These are phyloP conservation scores for Fraxinus floribunda DNA, from an alignment of 305 asterid species.

Conservation along the genomic window DNA sequence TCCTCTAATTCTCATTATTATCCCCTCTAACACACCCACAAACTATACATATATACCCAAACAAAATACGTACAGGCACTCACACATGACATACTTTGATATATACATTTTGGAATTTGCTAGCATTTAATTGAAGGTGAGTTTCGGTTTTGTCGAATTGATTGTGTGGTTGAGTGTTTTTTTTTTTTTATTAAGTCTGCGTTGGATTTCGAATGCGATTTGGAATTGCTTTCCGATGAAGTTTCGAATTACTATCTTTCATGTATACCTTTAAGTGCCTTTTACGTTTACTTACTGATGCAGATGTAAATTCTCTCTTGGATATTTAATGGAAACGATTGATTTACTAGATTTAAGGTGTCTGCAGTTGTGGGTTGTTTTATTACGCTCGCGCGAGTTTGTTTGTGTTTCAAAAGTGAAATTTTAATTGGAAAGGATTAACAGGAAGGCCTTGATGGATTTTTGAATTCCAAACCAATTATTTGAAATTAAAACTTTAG, in stretches of 20 bases:
- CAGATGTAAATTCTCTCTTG: conserved; percentile 10
- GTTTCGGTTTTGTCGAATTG: conserved; percentile 21
- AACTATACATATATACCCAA: background rate
- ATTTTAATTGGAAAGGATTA: conserved; percentile 6
- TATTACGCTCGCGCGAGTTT: background rate
- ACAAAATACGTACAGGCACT: background rate
- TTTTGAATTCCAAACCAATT: background rate
- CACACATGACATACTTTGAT: background rate
- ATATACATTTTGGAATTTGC: background rate
- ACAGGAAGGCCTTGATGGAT: conserved; percentile 1
- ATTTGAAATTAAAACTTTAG: conserved; percentile 6
- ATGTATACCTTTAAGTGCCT: background rate
- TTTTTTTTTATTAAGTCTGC: background rate
- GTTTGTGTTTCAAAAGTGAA: background rate
- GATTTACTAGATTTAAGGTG: conserved; percentile 19
- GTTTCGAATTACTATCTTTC: conserved; percentile 28
- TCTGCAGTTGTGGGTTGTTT: conserved; percentile 1
- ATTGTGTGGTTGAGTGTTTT: conserved; percentile 21
- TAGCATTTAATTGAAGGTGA: conserved; percentile 33
- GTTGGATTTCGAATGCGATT: conserved; percentile 28
- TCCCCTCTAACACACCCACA: background rate
- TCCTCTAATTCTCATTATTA: background rate
- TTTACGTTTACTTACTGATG: background rate
- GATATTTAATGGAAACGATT: conserved; percentile 13
- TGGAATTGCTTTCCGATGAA: conserved; percentile 34